These are phyloP conservation scores for Vanrija sp. DNA, from an alignment of 1,284 basidiomycete species.

Conservation along the genomic window DNA sequence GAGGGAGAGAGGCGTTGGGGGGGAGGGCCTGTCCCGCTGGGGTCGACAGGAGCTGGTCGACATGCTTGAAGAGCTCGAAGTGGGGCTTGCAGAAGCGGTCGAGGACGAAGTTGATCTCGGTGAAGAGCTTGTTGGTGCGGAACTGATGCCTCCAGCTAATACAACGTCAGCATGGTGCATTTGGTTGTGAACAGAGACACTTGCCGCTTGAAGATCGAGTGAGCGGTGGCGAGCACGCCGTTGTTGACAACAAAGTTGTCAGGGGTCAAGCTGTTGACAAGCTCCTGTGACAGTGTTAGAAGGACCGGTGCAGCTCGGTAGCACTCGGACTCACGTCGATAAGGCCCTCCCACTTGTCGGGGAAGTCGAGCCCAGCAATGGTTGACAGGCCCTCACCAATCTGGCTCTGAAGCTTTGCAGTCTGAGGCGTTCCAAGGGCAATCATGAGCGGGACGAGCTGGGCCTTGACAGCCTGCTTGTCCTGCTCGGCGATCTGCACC, in stretches of 20 bases:
- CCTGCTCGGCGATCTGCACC: constrained; percentile 33
- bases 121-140: constrained; percentile 79
- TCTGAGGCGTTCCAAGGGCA: constrained; percentile 49
- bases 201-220: constrained; percentile 81
- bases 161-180: not conserved
- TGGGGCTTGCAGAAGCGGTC: constrained; percentile 77
- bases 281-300: constrained; percentile 58
- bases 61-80: constrained; percentile 69
- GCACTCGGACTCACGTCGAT: constrained; percentile 63
- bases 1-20: constrained; percentile 42
- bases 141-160: constrained; percentile 79
- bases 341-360: constrained; percentile 73
- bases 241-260: constrained; percentile 81
- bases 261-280: constrained; percentile 70
- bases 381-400: constrained; percentile 84
- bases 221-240: constrained; percentile 86
- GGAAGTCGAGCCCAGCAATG: constrained; percentile 84
- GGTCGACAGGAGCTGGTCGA: constrained; percentile 50
- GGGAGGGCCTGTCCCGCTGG: constrained; percentile 41
- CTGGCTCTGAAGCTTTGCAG: constrained; percentile 58
- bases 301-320: not conserved
- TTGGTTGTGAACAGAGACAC: not conserved
- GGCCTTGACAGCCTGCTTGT: constrained; percentile 53
- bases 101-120: constrained; percentile 89
- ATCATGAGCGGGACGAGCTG: constrained; percentile 56